phyloP scores from a whole-genome alignment of 2,329 filamentous ascomycete species.

The Penicillium capsulatum region DNA sequence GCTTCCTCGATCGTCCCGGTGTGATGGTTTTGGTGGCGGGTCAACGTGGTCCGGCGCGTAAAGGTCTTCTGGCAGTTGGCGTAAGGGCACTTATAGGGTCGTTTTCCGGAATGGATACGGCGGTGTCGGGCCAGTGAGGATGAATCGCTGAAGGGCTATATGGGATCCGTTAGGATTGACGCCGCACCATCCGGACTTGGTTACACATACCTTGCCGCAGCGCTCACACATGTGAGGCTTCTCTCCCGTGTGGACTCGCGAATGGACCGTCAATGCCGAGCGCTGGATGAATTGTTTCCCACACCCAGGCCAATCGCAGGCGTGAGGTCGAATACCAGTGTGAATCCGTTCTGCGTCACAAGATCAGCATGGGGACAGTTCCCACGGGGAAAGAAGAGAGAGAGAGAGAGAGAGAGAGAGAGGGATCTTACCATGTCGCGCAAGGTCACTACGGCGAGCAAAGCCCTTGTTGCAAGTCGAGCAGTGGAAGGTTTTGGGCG shows the following conservation, averaged over 20 bases:
- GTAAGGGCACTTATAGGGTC: conserved; percentile 96
- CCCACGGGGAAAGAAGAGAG: no score
- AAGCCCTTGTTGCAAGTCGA: conserved; percentile 88
- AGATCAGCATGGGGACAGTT: neutral
- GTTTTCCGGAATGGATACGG: conserved; percentile 89
- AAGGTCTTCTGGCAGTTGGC: conserved; percentile 98
- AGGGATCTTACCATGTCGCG: conserved; percentile 75
- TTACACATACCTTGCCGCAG: conserved; percentile 76
- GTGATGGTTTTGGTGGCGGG: conserved; percentile 92
- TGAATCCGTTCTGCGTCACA: conserved; percentile 77
- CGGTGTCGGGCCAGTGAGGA: conserved; percentile 90
- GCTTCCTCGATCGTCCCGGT: conserved; percentile 93
- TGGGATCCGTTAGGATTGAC: conserved; percentile 1
- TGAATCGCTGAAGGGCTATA: conserved; percentile 89
- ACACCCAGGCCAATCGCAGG: conserved; percentile 83
- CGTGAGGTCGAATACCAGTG: conserved; percentile 82
- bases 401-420: no score
- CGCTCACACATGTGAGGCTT: conserved; percentile 98
- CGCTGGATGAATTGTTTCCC: conserved; percentile 97
- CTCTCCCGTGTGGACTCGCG: conserved; percentile 92
- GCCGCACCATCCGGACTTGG: neutral
- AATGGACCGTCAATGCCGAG: conserved; percentile 90
- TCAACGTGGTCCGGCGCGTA: conserved; percentile 89
- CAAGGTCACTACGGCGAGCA: conserved; percentile 86
- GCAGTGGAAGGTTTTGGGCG: conserved; percentile 79